phyloP scores from a whole-genome alignment of 805 yeast genomes.

The Henningerozyma blattae region DNA sequence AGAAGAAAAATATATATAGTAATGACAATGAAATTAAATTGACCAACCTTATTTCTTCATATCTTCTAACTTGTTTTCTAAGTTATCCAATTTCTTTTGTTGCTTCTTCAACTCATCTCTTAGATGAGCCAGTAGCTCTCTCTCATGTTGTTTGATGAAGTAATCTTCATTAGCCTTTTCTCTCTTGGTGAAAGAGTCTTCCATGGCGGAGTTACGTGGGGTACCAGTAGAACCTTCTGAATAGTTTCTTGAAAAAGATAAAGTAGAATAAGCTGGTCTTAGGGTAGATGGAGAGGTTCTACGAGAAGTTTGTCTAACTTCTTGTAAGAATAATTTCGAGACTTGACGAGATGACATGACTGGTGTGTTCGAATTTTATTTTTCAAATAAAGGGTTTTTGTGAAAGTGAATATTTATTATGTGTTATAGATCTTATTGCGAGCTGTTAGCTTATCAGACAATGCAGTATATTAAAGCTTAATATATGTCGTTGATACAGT shows the following conservation, averaged over 20 bases:
- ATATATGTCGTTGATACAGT: too few relatives aligned
- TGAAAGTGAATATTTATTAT: too few relatives aligned
- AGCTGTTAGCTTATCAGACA: too few relatives aligned
- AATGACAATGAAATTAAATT: too few relatives aligned
- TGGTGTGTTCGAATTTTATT: too few relatives aligned
- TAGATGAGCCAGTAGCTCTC: constrained; percentile 69
- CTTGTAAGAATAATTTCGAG: constrained; percentile 3
- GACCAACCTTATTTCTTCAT: constrained; percentile 13
- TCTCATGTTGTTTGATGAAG: constrained; percentile 81
- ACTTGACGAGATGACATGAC: neutral
- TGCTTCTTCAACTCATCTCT: constrained; percentile 69
- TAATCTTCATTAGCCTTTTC: constrained; percentile 87
- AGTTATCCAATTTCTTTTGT: constrained; percentile 43
- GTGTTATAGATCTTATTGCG: too few relatives aligned
- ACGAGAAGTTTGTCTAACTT: neutral
- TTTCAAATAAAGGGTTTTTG: too few relatives aligned
- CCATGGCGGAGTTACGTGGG: constrained; percentile 32
- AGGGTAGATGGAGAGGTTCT: constrained; percentile 1
- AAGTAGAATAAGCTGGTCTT: neutral
- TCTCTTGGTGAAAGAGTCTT: constrained; percentile 66
- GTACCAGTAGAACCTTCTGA: constrained; percentile 54
- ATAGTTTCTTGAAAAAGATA: constrained; percentile 19
- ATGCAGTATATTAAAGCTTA: too few relatives aligned
- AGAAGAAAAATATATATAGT: too few relatives aligned
- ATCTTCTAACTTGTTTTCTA: constrained; percentile 34